Conservation (phyloP, 306 rosid genomes). For the Cucumis melo region DNA sequence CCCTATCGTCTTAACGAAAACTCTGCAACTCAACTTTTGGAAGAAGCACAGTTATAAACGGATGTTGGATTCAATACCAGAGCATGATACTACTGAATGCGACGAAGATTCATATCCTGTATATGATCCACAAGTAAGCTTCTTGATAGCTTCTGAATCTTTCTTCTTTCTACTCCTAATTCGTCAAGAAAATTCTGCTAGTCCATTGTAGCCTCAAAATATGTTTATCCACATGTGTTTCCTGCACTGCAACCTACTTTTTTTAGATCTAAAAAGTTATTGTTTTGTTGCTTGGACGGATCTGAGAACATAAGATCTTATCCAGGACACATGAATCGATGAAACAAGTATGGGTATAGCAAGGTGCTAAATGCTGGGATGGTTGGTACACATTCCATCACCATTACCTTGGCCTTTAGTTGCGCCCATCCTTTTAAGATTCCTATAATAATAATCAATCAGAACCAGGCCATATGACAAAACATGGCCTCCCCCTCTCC, state of each 20-base stretch:
- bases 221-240: not conserved
- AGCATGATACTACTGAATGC: slow-evolving; percentile 47
- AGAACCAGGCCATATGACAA: not conserved
- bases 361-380: not conserved
- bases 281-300: not conserved
- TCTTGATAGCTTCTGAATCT: not conserved
- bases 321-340: not conserved
- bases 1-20: slow-evolving; percentile 72
- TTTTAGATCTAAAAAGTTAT: not conserved
- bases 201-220: not conserved
- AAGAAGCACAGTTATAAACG: slow-evolving; percentile 51
- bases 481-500: not conserved
- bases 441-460: not conserved
- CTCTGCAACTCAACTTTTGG: slow-evolving; percentile 40
- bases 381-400: not conserved
- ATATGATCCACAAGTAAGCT: slow-evolving; percentile 49
- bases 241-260: not conserved
- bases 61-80: slow-evolving; percentile 63
- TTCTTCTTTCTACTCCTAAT: not conserved
- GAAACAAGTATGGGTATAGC: not conserved
- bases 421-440: not conserved
- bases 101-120: slow-evolving; percentile 34
- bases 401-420: not conserved
- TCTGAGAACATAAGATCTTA: not conserved
- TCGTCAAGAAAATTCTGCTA: not conserved